A percentile compares a stretch with the other conserved stretches of the same genome.
Conservation (phyloP, 139 green algal genomes). For the Chlamydomonas sphaeroides region DNA sequence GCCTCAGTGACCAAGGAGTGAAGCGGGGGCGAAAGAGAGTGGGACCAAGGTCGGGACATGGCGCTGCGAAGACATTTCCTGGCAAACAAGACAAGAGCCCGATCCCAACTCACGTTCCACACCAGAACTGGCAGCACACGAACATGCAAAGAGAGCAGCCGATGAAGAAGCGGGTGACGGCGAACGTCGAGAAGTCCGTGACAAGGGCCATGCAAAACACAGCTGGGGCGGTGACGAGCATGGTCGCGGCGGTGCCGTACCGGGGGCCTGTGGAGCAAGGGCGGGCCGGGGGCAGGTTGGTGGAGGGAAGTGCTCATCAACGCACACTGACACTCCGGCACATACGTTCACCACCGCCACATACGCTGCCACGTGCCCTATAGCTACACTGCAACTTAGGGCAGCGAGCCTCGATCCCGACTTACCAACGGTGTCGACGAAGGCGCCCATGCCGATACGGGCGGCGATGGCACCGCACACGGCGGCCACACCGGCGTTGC, state of each 20-base stretch:
- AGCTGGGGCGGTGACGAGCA: conserved; percentile 70
- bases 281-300: not conserved
- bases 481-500: conserved; percentile 62
- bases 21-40: not conserved
- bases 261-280: conserved; percentile 15
- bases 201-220: conserved; percentile 81
- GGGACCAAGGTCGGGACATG: too few relatives aligned
- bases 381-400: too few relatives aligned
- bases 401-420: too few relatives aligned
- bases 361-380: too few relatives aligned
- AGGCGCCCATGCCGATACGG: conserved; percentile 73
- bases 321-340: too few relatives aligned
- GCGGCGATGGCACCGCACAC: conserved; percentile 74
- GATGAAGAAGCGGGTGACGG: conserved; percentile 78
- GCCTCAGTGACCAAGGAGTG: not conserved
- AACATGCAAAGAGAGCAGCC: conserved; percentile 82
- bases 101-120: not conserved
- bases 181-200: conserved; percentile 75
- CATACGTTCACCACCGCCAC: too few relatives aligned
- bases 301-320: too few relatives aligned
- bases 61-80: too few relatives aligned
- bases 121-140: conserved; percentile 94
- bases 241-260: conserved; percentile 58
- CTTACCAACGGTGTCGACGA: conserved; percentile 84
- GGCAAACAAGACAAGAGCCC: too few relatives aligned